phyloP scores from a whole-genome alignment of 768 basidiomycete genomes.

The Clavaria fumosa region DNA sequence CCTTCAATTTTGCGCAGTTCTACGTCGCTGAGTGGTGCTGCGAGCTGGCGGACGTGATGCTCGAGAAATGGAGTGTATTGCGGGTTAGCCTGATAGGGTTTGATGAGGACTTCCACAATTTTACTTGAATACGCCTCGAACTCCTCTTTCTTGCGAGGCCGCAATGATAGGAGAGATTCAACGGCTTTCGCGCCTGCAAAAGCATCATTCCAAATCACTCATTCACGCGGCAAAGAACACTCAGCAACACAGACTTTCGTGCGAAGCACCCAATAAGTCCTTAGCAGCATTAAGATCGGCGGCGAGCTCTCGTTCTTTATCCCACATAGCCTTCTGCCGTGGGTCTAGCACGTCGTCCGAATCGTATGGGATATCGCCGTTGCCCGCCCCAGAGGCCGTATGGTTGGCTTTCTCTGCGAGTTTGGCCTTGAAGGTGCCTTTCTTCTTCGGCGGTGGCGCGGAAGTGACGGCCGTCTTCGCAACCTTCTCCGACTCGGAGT shows the following conservation, averaged over 20 bases:
- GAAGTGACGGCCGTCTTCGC: constrained; percentile 33
- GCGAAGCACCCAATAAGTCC: constrained; percentile 60
- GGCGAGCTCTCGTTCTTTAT: constrained; percentile 70
- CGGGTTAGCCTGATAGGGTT: constrained; percentile 68
- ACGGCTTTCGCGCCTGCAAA: too few species aligned
- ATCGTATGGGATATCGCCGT: constrained; percentile 26
- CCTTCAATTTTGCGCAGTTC: constrained; percentile 86
- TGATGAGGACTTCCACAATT: constrained; percentile 62
- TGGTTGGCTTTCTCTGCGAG: constrained; percentile 82
- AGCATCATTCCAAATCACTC: too few species aligned
- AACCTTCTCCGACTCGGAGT: constrained; percentile 47
- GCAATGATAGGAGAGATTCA: constrained; percentile 55
- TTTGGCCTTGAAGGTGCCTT: constrained; percentile 82
- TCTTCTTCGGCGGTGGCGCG: constrained; percentile 69
- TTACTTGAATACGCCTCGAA: constrained; percentile 58
- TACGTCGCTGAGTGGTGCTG: constrained; percentile 68
- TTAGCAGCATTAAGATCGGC: constrained; percentile 79
- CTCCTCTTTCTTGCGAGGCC: constrained; percentile 83
- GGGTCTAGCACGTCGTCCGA: constrained; percentile 69
- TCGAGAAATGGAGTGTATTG: constrained; percentile 77
- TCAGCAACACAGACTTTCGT: too few species aligned
- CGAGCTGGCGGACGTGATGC: constrained; percentile 62
- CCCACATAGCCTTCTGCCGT: constrained; percentile 55
- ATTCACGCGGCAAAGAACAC: too few species aligned
- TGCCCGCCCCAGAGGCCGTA: constrained; percentile 36